Conservation (phyloP, 2,329 filamentous ascomycete species). For the Phyllosticta citriasiana region DNA sequence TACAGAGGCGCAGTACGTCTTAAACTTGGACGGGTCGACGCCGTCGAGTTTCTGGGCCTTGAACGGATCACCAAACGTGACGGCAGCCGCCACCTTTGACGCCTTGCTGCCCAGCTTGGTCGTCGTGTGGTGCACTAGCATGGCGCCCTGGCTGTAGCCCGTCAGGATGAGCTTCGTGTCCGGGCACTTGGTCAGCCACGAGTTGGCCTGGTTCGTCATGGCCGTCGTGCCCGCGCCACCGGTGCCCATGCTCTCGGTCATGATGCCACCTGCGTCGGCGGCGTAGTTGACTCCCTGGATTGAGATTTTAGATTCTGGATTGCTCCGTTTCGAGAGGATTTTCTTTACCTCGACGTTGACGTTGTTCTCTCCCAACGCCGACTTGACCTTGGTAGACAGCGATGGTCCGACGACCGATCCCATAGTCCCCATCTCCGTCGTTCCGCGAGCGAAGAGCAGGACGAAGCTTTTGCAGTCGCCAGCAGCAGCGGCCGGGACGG, state of each 20-base stretch:
- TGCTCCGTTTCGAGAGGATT: neutral
- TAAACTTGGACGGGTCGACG: neutral
- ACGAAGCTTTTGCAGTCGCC: conserved; percentile 21
- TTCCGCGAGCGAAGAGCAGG: conserved; percentile 49
- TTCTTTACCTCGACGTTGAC: conserved; percentile 29
- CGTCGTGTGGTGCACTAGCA: conserved; percentile 20
- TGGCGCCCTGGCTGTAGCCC: conserved; percentile 32
- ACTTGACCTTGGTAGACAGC: conserved; percentile 38
- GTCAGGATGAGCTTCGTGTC: conserved; percentile 37
- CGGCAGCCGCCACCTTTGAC: conserved; percentile 13
- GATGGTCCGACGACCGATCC: conserved; percentile 41
- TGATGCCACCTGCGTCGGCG: conserved; percentile 29
- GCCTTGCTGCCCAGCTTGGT: neutral
- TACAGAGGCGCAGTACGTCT: conserved; percentile 7
- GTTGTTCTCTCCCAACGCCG: conserved; percentile 28
- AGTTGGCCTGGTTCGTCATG: conserved; percentile 35
- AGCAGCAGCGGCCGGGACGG: neutral
- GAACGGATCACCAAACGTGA: conserved; percentile 30
- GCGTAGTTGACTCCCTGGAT: conserved; percentile 46
- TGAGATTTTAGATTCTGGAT: neutral
- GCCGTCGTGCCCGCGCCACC: conserved; percentile 3
- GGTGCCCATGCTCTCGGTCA: neutral
- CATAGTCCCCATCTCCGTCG: conserved; percentile 44
- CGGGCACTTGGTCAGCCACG: conserved; percentile 28
- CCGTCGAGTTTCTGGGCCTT: conserved; percentile 1